phyloP scores from a whole-genome alignment of 1,284 basidiomycete genomes.

The Sutorius eximius region DNA sequence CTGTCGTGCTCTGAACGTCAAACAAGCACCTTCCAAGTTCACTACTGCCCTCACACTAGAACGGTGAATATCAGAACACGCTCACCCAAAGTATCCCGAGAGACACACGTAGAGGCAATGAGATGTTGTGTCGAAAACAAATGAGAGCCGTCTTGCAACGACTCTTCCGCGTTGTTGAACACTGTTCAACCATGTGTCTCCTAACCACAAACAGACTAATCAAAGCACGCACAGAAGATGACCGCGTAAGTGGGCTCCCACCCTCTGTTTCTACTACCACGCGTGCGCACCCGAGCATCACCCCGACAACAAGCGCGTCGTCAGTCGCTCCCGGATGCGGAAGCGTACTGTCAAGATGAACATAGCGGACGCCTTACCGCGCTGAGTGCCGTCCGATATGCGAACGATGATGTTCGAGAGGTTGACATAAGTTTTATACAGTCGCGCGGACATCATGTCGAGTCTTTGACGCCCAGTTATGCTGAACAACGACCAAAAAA shows the following conservation, averaged over 20 bases:
- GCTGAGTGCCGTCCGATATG: constrained; percentile 77
- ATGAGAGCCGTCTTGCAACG: constrained; percentile 93
- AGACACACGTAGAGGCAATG: constrained; percentile 63
- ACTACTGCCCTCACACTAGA: constrained; percentile 81
- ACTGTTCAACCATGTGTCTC: constrained; percentile 46
- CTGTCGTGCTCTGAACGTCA: background rate
- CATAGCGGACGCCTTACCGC: constrained; percentile 78
- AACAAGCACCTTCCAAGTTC: constrained; percentile 78
- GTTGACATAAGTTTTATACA: constrained; percentile 91
- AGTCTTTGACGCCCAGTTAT: constrained; percentile 49
- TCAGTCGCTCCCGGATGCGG: constrained; percentile 86
- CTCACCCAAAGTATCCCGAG: background rate
- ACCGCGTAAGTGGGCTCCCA: constrained; percentile 80
- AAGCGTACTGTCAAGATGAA: constrained; percentile 81
- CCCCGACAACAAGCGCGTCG: constrained; percentile 84
- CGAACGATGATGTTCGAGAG: constrained; percentile 90
- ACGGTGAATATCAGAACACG: constrained; percentile 1
- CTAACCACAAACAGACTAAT: background rate
- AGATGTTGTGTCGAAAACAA: constrained; percentile 88
- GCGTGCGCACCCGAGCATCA: constrained; percentile 89
- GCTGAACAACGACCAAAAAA: background rate
- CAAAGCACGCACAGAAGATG: constrained; percentile 69
- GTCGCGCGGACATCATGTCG: constrained; percentile 79
- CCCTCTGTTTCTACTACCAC: constrained; percentile 75
- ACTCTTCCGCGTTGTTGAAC: constrained; percentile 95